Evolutionary conservation across 306 rosid species (phyloP).

Genomic region (Ceratonia siliqua): DNA sequence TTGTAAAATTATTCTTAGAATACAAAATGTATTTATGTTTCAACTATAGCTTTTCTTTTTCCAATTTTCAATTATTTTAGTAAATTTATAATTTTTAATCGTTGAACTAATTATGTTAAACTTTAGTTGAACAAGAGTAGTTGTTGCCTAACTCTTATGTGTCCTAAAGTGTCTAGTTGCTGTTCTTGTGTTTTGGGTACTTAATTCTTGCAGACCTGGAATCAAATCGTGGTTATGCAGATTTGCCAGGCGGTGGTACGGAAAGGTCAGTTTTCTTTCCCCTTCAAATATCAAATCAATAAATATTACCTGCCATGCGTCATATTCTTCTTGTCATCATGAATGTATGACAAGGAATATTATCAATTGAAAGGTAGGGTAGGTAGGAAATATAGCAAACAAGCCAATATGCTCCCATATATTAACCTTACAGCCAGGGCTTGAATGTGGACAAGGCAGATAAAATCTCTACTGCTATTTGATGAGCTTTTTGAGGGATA

Average conservation of each 20-base stretch:
- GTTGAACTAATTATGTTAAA: background rate
- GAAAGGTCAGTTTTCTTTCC: constrained; percentile 43
- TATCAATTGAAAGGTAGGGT: constrained; percentile 1
- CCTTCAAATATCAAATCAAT: background rate
- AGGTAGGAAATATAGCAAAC: background rate
- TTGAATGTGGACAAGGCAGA: background rate
- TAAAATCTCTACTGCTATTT: background rate
- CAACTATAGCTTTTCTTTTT: background rate
- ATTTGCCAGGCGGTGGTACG: constrained; percentile 41
- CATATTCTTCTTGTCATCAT: constrained; percentile 1
- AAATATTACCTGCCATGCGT: constrained; percentile 1
- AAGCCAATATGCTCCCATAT: background rate
- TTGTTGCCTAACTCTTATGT: background rate
- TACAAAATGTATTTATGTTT: background rate
- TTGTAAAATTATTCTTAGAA: background rate
- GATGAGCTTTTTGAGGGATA: background rate
- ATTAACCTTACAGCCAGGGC: background rate
- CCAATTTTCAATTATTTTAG: background rate
- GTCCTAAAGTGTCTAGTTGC: background rate
- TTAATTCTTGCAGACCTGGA: constrained; percentile 42
- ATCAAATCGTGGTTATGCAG: constrained; percentile 42
- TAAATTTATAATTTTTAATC: background rate
- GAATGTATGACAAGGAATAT: background rate
- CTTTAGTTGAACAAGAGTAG: background rate
- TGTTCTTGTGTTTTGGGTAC: constrained; percentile 21